Evolutionary conservation across 768 basidiomycete species (phyloP).

Genomic region (Phylloporus arenicola): DNA sequence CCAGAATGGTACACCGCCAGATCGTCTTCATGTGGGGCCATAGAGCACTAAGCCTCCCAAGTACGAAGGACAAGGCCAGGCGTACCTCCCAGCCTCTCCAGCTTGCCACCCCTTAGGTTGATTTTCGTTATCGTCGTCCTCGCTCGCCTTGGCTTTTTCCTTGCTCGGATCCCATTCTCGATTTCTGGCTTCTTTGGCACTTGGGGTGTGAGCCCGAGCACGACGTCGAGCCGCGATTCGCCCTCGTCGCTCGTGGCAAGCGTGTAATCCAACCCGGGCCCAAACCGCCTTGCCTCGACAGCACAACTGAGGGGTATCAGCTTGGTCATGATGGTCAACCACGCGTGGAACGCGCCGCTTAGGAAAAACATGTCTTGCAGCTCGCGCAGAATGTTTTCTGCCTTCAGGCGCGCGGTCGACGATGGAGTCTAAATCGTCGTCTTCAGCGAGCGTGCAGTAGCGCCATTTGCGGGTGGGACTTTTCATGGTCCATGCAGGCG

Average conservation of each 20-base stretch:
- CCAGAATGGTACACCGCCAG: slow-evolving; percentile 85
- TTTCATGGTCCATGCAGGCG: slow-evolving; percentile 57
- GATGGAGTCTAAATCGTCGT: background rate
- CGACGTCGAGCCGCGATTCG: slow-evolving; percentile 79
- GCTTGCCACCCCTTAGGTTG: slow-evolving; percentile 54
- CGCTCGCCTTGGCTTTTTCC: slow-evolving; percentile 25
- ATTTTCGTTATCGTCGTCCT: slow-evolving; percentile 26
- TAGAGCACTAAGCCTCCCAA: slow-evolving; percentile 95
- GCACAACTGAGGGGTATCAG: slow-evolving; percentile 67
- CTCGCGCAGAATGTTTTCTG: slow-evolving; percentile 22
- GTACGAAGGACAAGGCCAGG: background rate
- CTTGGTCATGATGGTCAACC: slow-evolving; percentile 69
- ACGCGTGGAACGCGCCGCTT: slow-evolving; percentile 82
- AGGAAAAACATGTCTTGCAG: slow-evolving; percentile 77
- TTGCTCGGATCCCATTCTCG: slow-evolving; percentile 16
- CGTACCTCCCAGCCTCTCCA: slow-evolving; percentile 86
- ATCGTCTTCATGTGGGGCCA: slow-evolving; percentile 93
- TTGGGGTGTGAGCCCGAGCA: slow-evolving; percentile 77
- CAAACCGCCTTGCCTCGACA: slow-evolving; percentile 81
- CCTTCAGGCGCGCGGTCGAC: slow-evolving; percentile 11
- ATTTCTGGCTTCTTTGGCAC: slow-evolving; percentile 22
- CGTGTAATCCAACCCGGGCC: slow-evolving; percentile 93
- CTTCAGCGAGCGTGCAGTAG: slow-evolving; percentile 59
- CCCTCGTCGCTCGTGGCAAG: slow-evolving; percentile 82
- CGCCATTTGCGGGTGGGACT: slow-evolving; percentile 96